Conservation (phyloP, 148 eudicot genomes). For the Silene uniflora region DNA sequence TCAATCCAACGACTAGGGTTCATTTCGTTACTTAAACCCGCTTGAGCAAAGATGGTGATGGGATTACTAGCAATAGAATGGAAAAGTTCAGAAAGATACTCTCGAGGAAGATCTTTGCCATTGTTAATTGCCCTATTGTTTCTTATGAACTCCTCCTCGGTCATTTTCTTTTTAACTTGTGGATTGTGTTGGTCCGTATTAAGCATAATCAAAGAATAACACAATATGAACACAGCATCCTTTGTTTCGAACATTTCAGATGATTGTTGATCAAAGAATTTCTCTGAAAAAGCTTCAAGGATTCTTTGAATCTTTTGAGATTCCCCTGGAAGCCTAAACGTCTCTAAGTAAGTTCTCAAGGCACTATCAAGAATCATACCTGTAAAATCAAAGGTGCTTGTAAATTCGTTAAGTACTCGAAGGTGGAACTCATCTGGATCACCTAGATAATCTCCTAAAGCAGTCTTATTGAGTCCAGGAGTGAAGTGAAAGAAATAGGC, state of each 20-base stretch:
- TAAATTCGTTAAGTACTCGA: conserved; percentile 76
- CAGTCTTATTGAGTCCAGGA: conserved; percentile 66
- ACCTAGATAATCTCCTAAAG: conserved; percentile 79
- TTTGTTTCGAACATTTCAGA: conserved; percentile 65
- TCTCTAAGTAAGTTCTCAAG: conserved; percentile 62
- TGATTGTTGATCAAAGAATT: conserved; percentile 69
- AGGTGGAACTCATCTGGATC: conserved; percentile 79
- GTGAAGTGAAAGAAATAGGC: conserved; percentile 77
- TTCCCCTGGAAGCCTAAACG: conserved; percentile 90
- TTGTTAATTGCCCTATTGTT: conserved; percentile 87
- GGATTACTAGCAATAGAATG: conserved; percentile 71
- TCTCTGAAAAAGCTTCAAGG: conserved; percentile 75
- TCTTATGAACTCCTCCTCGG: conserved; percentile 87
- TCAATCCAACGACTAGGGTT: conserved; percentile 83
- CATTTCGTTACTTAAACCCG: conserved; percentile 48
- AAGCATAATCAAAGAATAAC: conserved; percentile 88
- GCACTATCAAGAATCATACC: conserved; percentile 77
- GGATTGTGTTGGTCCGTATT: conserved; percentile 97
- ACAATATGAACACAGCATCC: conserved; percentile 64
- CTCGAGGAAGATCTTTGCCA: conserved; percentile 85
- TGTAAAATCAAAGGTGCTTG: conserved; percentile 62
- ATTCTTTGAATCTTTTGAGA: conserved; percentile 87
- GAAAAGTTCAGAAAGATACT: conserved; percentile 74
- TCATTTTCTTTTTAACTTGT: conserved; percentile 97
- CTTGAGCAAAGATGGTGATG: conserved; percentile 46